A percentile compares a stretch with the other conserved stretches of the same genome.
These are phyloP conservation scores for Cercis canadensis DNA, from an alignment of 306 rosid genomes.

Conservation along the genomic window DNA sequence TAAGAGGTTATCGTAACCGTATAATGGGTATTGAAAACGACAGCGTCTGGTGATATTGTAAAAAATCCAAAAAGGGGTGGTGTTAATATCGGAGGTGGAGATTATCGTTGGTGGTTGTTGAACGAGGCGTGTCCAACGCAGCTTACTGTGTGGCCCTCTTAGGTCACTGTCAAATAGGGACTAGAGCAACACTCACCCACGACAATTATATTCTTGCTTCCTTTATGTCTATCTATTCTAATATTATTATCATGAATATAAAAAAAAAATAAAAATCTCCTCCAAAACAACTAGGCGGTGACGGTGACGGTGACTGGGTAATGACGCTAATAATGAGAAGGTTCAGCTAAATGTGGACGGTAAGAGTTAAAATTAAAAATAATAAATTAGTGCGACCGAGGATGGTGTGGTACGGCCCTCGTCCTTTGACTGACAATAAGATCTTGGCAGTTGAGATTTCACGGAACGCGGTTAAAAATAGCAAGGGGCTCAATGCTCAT, in stretches of 20 bases:
- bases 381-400: background rate
- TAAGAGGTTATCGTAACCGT: slow-evolving; percentile 7
- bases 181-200: no score
- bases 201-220: slow-evolving; percentile 23
- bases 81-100: no score
- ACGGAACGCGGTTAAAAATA: slow-evolving; percentile 44
- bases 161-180: slow-evolving; percentile 44
- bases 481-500: background rate
- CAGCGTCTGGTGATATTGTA: slow-evolving; percentile 28
- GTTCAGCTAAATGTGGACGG: no score
- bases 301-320: no score
- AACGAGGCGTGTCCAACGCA: slow-evolving; percentile 44
- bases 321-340: no score
- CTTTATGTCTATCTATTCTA: no score
- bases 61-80: background rate
- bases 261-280: background rate
- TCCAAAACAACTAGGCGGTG: no score
- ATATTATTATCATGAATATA: background rate
- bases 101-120: slow-evolving; percentile 29
- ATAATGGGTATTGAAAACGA: slow-evolving; percentile 28
- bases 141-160: slow-evolving; percentile 35
- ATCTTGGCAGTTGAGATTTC: slow-evolving; percentile 39
- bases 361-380: no score
- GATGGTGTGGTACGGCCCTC: slow-evolving; percentile 28
- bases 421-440: slow-evolving; percentile 41